These are phyloP conservation scores for Aurantiochytrium sp. DNA, from an alignment of 108 stramenopile species.

Conservation along the genomic window DNA sequence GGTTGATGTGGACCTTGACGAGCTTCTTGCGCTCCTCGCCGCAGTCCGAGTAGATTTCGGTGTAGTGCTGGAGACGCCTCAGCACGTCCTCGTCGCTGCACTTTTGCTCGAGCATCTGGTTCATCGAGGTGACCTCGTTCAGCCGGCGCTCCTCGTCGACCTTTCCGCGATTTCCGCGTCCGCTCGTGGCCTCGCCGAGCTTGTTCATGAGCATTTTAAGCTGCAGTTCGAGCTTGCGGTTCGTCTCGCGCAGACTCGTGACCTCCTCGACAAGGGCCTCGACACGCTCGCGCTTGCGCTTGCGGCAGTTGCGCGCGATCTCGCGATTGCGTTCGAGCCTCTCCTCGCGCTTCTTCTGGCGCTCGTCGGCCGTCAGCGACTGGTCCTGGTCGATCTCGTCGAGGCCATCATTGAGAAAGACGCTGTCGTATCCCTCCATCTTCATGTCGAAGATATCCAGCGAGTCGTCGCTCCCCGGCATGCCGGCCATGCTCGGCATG, in stretches of 20 bases:
- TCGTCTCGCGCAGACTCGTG: background rate
- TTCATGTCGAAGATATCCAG: background rate
- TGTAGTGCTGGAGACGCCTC: background rate
- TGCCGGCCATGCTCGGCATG: no score
- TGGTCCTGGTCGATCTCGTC: constrained; percentile 15
- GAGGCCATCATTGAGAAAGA: background rate
- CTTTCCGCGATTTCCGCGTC: background rate
- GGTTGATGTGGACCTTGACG: constrained; percentile 18
- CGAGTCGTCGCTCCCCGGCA: no score
- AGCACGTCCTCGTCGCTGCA: constrained; percentile 5
- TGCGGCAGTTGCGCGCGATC: constrained; percentile 10
- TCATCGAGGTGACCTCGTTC: constrained; percentile 2
- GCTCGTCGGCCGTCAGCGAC: background rate
- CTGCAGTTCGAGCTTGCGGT: background rate
- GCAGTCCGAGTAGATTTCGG: background rate
- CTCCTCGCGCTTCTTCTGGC: background rate
- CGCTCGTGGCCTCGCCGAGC: constrained; percentile 11
- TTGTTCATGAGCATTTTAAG: background rate
- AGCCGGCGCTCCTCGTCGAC: background rate
- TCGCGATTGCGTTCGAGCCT: background rate
- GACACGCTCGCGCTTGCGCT: constrained; percentile 3
- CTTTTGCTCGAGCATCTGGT: constrained; percentile 18
- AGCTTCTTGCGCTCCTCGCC: constrained; percentile 10
- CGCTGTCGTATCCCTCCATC: background rate
- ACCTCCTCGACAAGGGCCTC: constrained; percentile 1